A percentile compares a stretch with the other conserved stretches of the same genome.
These are phyloP conservation scores for Backusella tuberculispora DNA, from an alignment of 192 early-diverging fungal species.

Conservation along the genomic window DNA sequence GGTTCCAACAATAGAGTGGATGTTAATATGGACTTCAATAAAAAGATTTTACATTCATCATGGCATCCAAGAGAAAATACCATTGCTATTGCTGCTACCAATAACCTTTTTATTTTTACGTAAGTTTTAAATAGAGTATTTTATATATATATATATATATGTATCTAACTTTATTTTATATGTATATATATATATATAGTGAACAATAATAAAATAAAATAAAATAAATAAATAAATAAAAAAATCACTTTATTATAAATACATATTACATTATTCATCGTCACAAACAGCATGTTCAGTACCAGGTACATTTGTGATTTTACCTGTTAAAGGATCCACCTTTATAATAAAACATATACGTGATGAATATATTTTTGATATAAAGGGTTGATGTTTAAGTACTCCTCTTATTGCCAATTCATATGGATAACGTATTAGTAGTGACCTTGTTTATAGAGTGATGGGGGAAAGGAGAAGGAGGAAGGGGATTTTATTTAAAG, in stretches of 20 bases:
- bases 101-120: constrained; percentile 87
- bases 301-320: constrained; percentile 20
- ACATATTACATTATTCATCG: not conserved
- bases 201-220: no score
- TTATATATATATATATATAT: not conserved
- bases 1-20: constrained; percentile 60
- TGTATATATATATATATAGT: no score
- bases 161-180: not conserved
- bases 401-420: constrained; percentile 35
- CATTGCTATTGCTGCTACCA: constrained; percentile 89
- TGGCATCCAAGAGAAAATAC: constrained; percentile 94
- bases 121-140: no score
- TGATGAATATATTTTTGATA: constrained; percentile 18
- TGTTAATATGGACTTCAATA: constrained; percentile 82
- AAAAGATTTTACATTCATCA: constrained; percentile 91
- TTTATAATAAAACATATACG: constrained; percentile 26
- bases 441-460: no score
- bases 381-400: constrained; percentile 30
- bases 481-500: no score
- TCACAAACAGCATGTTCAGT: constrained; percentile 16
- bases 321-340: constrained; percentile 30
- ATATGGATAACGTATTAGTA: constrained; percentile 34
- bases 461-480: not conserved
- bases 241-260: no score
- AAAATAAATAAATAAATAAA: no score